Percentiles rank a stretch among this genome's conserved stretches.
These are phyloP conservation scores for Plasmodium reichenowi DNA, from an alignment of 169 alveolate species.

Conservation along the genomic window DNA sequence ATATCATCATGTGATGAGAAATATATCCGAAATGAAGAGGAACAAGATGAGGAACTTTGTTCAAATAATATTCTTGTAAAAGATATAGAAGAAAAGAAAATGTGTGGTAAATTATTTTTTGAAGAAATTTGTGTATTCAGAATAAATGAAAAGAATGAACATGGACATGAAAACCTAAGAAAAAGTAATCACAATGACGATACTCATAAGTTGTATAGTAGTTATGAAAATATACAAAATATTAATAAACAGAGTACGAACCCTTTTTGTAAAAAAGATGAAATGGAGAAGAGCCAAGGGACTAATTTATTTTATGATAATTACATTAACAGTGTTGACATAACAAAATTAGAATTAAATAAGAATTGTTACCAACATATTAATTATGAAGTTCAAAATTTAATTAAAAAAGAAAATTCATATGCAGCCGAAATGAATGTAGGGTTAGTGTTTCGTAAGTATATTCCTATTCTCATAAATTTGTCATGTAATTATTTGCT, in stretches of 20 bases:
- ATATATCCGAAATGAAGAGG: neutral
- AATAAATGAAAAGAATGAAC: conserved; percentile 23
- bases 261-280: neutral
- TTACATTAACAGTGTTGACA: conserved; percentile 13
- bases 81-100: conserved; percentile 52
- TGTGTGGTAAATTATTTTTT: conserved; percentile 35
- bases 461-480: conserved; percentile 24
- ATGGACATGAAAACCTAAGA: neutral
- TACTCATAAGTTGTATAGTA: neutral
- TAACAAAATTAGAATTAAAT: conserved; percentile 46
- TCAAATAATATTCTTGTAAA: conserved; percentile 20
- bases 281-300: neutral
- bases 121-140: conserved; percentile 55
- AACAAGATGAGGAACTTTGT: neutral
- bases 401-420: conserved; percentile 24
- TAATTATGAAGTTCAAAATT: conserved; percentile 33
- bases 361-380: conserved; percentile 38
- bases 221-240: neutral
- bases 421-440: conserved; percentile 55
- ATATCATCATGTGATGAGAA: neutral
- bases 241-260: too few species aligned
- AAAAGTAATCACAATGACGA: neutral
- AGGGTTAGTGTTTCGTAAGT: conserved; percentile 38
- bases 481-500: conserved; percentile 45
- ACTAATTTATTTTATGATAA: neutral